Evolutionary conservation across 2,329 filamentous ascomycete genomes (phyloP).

Genomic region (Amylocarpus encephaloides): DNA sequence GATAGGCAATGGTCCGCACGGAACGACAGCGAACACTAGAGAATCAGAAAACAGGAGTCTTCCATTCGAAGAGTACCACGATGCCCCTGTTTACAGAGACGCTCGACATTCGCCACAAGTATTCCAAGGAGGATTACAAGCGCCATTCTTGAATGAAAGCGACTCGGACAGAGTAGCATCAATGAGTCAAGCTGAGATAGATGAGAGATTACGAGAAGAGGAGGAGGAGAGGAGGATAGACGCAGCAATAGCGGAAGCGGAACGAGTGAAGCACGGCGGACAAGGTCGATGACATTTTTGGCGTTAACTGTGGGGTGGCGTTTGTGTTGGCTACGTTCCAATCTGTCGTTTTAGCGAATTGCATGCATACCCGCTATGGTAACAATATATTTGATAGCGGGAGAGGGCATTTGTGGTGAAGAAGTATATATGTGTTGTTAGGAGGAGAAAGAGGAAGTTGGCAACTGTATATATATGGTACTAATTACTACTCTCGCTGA

Average conservation of each 20-base stretch:
- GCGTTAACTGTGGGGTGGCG: too few relatives aligned
- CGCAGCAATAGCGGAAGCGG: slow-evolving; percentile 27
- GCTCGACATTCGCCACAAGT: slow-evolving; percentile 18
- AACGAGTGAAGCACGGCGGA: slow-evolving; percentile 1
- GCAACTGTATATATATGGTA: too few relatives aligned
- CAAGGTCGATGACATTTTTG: too few relatives aligned
- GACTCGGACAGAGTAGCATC: slow-evolving; percentile 7
- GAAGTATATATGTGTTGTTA: too few relatives aligned
- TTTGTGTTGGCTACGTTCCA: too few relatives aligned
- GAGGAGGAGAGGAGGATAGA: slow-evolving; percentile 30
- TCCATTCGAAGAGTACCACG: slow-evolving; percentile 18
- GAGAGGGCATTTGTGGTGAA: too few relatives aligned
- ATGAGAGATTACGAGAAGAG: slow-evolving; percentile 20
- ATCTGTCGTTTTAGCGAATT: too few relatives aligned
- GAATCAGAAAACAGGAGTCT: background rate
- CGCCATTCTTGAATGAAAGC: slow-evolving; percentile 3
- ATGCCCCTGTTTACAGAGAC: slow-evolving; percentile 16
- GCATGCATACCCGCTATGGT: too few relatives aligned
- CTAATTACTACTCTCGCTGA: too few relatives aligned
- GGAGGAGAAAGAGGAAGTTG: too few relatives aligned
- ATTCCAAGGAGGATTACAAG: background rate
- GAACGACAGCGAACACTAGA: background rate
- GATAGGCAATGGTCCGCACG: background rate
- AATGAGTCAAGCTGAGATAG: slow-evolving; percentile 23
- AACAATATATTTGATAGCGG: too few relatives aligned